Evolutionary conservation across 1,139 yeast genomes (phyloP), one percentile per base, ranked within the genome.

Genomic region (Geotrichum klebahnii): DNA sequence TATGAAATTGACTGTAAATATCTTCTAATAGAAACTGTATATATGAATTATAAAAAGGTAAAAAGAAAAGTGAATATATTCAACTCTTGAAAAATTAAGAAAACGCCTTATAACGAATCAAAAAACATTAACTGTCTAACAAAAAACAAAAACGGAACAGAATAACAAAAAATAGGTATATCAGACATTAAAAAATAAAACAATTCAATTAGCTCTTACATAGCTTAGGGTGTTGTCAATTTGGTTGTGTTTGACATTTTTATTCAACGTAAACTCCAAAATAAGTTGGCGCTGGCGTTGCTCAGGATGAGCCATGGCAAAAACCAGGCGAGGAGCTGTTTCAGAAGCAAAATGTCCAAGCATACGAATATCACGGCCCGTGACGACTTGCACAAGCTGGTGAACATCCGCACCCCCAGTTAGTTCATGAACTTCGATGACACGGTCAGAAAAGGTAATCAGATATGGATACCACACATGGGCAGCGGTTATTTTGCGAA

Each of bases 341-440:
- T 33, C 20, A 6, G 32, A 36, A 2, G 22, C 42, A 17, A 22
- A 29, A 16, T 20, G 20, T 1, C 48, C 48, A 2, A 52, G 48
- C 48, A 52, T 35, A 5, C 48, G 36, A 17, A 52, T 52, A 23
- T 52, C 45, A 36, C 52, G 46, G 22, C 54, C 54, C 9, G 52
- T 48, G 5, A 52, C 36, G 3, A 52, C 52, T 17, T 52, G 54
- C 12, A 52, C 54, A 33, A 52, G 31, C 26, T 43, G 36, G 16
- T 52, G 52, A 10, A 38, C 46, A 14, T 45, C 46, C 6, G 49
- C 36, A 6, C 37, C 44, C 8, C 47, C 48, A 5, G 54, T 52
- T 6, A 52, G 40, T 29, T 41, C 24, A n/a, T 47, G 42, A n/a
- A 52, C 44, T 20, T 52, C 54, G 29, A 52, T 43, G 8, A 46